Conservation (phyloP, 176 grass and related monocot genomes). For the Carex parvula region DNA sequence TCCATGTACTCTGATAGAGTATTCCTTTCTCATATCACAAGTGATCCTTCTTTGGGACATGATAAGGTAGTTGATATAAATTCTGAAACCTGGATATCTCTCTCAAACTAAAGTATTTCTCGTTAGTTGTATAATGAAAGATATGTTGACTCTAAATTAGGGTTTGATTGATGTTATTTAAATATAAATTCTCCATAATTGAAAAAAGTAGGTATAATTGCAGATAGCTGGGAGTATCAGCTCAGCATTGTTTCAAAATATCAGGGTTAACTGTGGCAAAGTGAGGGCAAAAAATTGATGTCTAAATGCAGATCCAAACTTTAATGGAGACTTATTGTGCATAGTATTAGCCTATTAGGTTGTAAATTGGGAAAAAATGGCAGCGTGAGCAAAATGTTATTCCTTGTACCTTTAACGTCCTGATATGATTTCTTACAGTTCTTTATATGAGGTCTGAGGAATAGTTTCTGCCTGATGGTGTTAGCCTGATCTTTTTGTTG, state of each 20-base stretch:
- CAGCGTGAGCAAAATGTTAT: not conserved
- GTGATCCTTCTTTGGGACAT: conserved; percentile 66
- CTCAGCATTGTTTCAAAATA: not conserved
- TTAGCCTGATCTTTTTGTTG: not conserved
- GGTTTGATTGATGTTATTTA: not conserved
- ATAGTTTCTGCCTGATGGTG: not conserved
- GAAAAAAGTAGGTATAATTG: not conserved
- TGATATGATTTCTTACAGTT: not conserved
- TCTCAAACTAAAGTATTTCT: not conserved
- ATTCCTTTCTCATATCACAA: conserved; percentile 70
- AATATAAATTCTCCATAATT: not conserved
- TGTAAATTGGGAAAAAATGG: not conserved
- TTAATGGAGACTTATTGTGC: not conserved
- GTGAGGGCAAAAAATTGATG: not conserved
- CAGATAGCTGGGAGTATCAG: not conserved
- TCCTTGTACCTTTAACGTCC: not conserved
- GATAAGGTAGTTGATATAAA: conserved; percentile 53
- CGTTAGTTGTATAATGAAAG: not conserved
- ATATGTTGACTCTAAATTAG: not conserved
- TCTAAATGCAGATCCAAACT: not conserved
- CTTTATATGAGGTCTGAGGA: not conserved
- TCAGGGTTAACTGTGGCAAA: not conserved
- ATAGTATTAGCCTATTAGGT: not conserved
- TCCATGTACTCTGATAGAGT: conserved; percentile 93
- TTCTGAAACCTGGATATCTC: not conserved